These are phyloP conservation scores for Pachysandra terminalis DNA, from an alignment of 164 flowering plant species.

Conservation along the genomic window DNA sequence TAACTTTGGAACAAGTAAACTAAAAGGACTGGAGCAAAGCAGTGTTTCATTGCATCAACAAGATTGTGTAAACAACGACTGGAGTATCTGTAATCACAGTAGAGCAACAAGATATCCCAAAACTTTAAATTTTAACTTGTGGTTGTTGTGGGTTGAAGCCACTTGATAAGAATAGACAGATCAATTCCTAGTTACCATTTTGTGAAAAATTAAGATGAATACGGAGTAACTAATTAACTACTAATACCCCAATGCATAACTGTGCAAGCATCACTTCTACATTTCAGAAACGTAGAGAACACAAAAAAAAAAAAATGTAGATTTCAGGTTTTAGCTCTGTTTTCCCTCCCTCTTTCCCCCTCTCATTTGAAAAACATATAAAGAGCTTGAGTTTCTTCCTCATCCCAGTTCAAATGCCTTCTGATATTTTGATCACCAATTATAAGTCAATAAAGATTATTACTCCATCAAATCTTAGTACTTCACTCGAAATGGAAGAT, in stretches of 20 bases:
- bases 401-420: background rate
- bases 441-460: too few species aligned
- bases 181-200: background rate
- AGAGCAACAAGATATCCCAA: background rate
- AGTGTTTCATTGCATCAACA: background rate
- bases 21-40: background rate
- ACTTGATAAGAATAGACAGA: too few species aligned
- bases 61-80: background rate
- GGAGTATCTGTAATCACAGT: background rate
- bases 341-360: too few species aligned
- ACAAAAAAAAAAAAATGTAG: background rate
- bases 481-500: too few species aligned
- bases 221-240: too few species aligned
- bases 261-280: background rate
- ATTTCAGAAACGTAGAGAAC: background rate
- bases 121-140: background rate
- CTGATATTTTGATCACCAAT: background rate
- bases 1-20: too few species aligned
- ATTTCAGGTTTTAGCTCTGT: background rate
- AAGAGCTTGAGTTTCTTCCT: too few species aligned
- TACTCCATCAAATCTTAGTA: too few species aligned
- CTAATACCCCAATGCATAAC: too few species aligned
- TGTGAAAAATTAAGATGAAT: too few species aligned
- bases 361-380: too few species aligned
- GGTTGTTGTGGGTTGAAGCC: background rate